Percentiles rank a stretch among this genome's conserved stretches.
These are phyloP conservation scores for Schizochytrium sp. DNA, from an alignment of 108 stramenopile species.

Conservation along the genomic window DNA sequence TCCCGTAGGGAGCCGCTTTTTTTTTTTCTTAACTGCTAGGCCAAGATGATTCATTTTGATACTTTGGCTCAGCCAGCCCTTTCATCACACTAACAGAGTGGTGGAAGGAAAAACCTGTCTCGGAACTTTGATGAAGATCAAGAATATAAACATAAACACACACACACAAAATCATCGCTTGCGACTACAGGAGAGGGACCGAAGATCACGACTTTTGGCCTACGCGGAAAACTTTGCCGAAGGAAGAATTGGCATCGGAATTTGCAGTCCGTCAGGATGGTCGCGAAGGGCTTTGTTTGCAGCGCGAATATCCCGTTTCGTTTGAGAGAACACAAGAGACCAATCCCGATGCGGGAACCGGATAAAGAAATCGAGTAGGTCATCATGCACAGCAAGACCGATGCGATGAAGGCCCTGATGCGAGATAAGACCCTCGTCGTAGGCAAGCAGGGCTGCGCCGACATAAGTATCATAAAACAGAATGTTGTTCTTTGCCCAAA, in stretches of 20 bases:
- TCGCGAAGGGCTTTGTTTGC: background rate
- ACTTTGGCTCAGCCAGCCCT: too few species aligned
- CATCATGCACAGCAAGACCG: background rate
- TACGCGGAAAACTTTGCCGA: background rate
- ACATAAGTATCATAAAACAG: constrained; percentile 37
- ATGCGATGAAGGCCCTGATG: background rate
- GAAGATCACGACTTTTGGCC: background rate
- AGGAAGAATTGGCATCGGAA: background rate
- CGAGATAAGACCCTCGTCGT: background rate
- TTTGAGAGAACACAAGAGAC: background rate
- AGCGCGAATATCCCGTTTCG: background rate
- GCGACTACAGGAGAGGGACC: too few species aligned
- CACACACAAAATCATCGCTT: too few species aligned
- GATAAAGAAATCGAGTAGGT: background rate
- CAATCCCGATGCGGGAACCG: background rate
- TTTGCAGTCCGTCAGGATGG: background rate
- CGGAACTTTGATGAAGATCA: too few species aligned
- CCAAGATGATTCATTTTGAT: too few species aligned
- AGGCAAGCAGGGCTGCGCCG: constrained; percentile 21
- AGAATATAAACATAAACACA: too few species aligned
- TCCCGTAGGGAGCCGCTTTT: background rate
- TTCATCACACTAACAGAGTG: too few species aligned
- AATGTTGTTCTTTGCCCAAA: constrained; percentile 33
- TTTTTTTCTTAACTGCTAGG: too few species aligned
- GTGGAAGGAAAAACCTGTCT: too few species aligned